Percentiles rank a stretch among this genome's conserved stretches.
Evolutionary conservation across 345 rosid species (phyloP).

Genomic region (Gossypium turneri): DNA sequence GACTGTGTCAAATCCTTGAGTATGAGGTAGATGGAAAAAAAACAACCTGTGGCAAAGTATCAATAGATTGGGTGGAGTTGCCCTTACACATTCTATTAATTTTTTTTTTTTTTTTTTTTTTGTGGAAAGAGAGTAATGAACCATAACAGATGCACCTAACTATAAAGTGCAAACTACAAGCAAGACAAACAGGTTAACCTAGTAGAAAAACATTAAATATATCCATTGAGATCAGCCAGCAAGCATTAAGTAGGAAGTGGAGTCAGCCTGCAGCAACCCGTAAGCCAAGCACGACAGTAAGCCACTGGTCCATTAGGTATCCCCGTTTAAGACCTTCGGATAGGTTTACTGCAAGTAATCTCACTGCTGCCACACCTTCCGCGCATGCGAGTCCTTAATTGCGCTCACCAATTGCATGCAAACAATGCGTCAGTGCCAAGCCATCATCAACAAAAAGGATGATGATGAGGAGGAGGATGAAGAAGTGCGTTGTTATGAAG

Average conservation of each 20-base stretch:
- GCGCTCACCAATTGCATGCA: conserved; percentile 2
- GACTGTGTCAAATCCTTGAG: no score
- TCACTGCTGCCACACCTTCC: background rate
- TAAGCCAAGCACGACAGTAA: background rate
- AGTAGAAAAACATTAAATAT: background rate
- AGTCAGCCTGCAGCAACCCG: background rate
- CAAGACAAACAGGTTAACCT: background rate
- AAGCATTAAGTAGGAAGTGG: background rate
- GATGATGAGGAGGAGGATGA: background rate
- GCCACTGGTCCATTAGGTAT: conserved; percentile 14
- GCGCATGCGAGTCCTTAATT: conserved; percentile 14
- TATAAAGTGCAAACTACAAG: background rate
- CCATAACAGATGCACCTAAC: background rate
- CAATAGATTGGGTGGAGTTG: no score
- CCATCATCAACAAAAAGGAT: conserved; percentile 12
- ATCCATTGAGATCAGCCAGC: background rate
- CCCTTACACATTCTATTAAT: no score
- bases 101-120: no score
- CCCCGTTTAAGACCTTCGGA: background rate
- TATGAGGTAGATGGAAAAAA: no score
- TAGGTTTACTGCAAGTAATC: conserved; percentile 11
- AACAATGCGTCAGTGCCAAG: conserved; percentile 19
- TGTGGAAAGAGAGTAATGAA: no score
- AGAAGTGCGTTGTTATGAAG: background rate
- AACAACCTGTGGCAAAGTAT: no score